phyloP scores from a whole-genome alignment of 169 alveolate species.

The Amoebophrya sp. region DNA sequence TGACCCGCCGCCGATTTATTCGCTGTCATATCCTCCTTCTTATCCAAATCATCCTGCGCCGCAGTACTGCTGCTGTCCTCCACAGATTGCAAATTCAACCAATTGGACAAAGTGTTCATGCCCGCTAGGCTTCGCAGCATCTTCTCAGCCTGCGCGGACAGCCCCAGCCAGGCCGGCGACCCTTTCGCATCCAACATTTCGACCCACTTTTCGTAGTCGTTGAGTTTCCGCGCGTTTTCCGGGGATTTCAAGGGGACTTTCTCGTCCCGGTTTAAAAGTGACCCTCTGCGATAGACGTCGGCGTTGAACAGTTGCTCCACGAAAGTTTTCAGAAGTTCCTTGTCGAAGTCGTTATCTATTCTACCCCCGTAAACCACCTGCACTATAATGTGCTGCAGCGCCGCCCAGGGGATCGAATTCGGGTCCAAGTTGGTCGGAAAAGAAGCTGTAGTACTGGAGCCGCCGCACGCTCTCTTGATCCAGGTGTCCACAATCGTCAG shows the following conservation, averaged over 20 bases:
- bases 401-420: background rate
- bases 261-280: background rate
- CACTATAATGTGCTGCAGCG: constrained; percentile 33
- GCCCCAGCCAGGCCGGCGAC: background rate
- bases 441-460: background rate
- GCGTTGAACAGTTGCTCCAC: background rate
- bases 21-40: too few relatives aligned
- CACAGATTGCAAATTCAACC: background rate
- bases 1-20: too few relatives aligned
- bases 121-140: background rate
- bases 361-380: constrained; percentile 94
- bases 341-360: constrained; percentile 91
- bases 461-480: constrained; percentile 59
- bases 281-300: background rate
- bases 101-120: background rate
- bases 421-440: background rate
- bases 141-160: background rate
- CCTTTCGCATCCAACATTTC: background rate
- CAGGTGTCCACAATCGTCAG: constrained; percentile 85
- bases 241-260: background rate
- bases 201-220: background rate
- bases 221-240: background rate
- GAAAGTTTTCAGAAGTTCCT: constrained; percentile 70
- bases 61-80: background rate
- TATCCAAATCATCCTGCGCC: too few relatives aligned